These are phyloP conservation scores for Boechera stricta DNA, from an alignment of 345 rosid species.

Conservation along the genomic window DNA sequence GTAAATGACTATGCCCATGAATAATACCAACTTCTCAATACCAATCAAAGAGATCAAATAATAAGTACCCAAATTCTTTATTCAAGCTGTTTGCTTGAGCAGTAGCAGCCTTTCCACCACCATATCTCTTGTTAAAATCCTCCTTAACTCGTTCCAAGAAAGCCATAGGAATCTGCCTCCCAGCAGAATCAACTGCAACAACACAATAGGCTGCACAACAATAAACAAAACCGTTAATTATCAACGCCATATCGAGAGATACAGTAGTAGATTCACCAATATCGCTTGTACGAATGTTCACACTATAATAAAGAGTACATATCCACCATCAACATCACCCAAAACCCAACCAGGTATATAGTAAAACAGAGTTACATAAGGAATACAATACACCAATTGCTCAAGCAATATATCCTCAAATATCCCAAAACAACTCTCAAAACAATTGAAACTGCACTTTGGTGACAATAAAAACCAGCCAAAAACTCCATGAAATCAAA, in stretches of 20 bases:
- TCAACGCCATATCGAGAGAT: not conserved
- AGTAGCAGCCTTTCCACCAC: conserved; percentile 89
- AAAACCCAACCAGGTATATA: not conserved
- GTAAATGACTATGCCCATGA: conserved; percentile 6
- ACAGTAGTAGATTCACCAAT: not conserved
- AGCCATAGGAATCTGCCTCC: conserved; percentile 90
- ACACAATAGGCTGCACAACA: conserved; percentile 82
- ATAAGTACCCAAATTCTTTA: conserved; percentile 71
- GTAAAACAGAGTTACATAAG: conserved; percentile 21
- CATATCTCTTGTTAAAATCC: conserved; percentile 84
- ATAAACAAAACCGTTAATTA: conserved; percentile 14
- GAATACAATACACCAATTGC: conserved; percentile 7
- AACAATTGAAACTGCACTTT: too few species aligned
- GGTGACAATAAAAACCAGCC: not conserved
- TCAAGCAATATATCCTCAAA: conserved; percentile 1
- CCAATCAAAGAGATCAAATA: not conserved
- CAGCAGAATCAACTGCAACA: conserved; percentile 91
- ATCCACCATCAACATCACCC: conserved; percentile 6
- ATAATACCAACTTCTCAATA: not conserved
- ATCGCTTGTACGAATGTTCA: not conserved
- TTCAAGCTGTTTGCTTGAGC: conserved; percentile 77
- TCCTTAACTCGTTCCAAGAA: conserved; percentile 89
- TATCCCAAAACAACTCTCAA: conserved; percentile 1
- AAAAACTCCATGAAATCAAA: conserved; percentile 1
- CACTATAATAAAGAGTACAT: not conserved